Conservation (phyloP, 2,329 filamentous ascomycete species). For the Claviceps sorghi region DNA sequence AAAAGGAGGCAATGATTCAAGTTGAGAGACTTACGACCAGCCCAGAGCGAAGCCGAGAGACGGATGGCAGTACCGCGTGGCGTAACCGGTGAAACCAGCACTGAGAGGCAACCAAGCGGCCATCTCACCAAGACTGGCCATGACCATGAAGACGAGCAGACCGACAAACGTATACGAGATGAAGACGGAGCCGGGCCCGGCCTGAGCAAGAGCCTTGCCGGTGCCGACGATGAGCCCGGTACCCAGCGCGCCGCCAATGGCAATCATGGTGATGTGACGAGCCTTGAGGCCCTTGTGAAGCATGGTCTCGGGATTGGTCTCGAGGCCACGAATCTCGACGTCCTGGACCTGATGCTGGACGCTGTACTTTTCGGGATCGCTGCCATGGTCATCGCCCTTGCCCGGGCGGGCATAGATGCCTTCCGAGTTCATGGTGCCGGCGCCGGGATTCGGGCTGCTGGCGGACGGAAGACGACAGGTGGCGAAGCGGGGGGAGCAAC, state of each 20-base stretch:
- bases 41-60: conserved; percentile 68
- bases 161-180: conserved; percentile 59
- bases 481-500: not conserved
- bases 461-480: not conserved
- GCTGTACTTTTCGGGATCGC: conserved; percentile 11
- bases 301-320: conserved; percentile 32
- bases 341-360: conserved; percentile 7
- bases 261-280: conserved; percentile 45
- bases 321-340: conserved; percentile 30
- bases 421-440: conserved; percentile 5
- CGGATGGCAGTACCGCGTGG: conserved; percentile 64
- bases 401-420: conserved; percentile 9
- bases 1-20: not conserved
- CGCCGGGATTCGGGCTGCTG: not conserved
- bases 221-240: conserved; percentile 63
- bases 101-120: conserved; percentile 66
- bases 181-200: conserved; percentile 50
- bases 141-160: conserved; percentile 63
- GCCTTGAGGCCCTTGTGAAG: conserved; percentile 39
- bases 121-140: conserved; percentile 74
- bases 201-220: conserved; percentile 36
- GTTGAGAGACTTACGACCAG: conserved; percentile 41
- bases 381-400: conserved; percentile 3
- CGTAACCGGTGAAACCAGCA: conserved; percentile 70
- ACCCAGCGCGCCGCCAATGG: conserved; percentile 61